A percentile compares a stretch with the other conserved stretches of the same genome.
Evolutionary conservation across 306 rosid species (phyloP).

Genomic region (Lupinus albus): DNA sequence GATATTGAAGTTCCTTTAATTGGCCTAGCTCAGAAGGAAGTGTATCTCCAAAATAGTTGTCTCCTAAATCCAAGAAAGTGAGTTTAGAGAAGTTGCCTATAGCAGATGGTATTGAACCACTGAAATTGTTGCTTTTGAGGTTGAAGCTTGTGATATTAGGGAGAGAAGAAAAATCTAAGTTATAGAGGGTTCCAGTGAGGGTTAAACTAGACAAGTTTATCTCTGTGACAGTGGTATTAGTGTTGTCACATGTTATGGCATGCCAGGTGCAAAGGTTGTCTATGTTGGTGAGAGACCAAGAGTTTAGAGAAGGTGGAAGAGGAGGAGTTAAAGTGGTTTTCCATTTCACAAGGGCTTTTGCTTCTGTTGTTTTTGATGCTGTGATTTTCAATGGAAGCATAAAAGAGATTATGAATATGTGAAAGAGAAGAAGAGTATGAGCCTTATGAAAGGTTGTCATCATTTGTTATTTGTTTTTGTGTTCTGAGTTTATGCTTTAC

Average conservation of each 20-base stretch:
- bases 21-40: too few species aligned
- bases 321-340: slow-evolving; percentile 47
- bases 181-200: slow-evolving; percentile 46
- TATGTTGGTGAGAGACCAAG: slow-evolving; percentile 61
- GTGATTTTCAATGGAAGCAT: slow-evolving; percentile 47
- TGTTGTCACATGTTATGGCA: slow-evolving; percentile 51
- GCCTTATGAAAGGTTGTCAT: slow-evolving; percentile 41
- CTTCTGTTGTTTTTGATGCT: slow-evolving; percentile 62
- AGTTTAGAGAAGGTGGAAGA: slow-evolving; percentile 42
- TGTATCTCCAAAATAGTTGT: slow-evolving; percentile 30
- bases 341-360: slow-evolving; percentile 68
- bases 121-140: slow-evolving; percentile 52
- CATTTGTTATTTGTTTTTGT: too few species aligned
- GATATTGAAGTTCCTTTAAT: too few species aligned
- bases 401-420: slow-evolving; percentile 35
- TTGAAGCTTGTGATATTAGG: slow-evolving; percentile 52
- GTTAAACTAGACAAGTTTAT: slow-evolving; percentile 45
- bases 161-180: slow-evolving; percentile 50
- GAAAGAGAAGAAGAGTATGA: slow-evolving; percentile 28
- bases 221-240: slow-evolving; percentile 40
- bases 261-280: slow-evolving; percentile 57
- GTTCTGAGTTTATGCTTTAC: too few species aligned
- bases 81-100: slow-evolving; percentile 64
- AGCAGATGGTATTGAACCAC: slow-evolving; percentile 57
- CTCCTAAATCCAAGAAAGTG: slow-evolving; percentile 55